phyloP scores from a whole-genome alignment of 2,329 filamentous ascomycete genomes.

The Elsinoe fawcettii region DNA sequence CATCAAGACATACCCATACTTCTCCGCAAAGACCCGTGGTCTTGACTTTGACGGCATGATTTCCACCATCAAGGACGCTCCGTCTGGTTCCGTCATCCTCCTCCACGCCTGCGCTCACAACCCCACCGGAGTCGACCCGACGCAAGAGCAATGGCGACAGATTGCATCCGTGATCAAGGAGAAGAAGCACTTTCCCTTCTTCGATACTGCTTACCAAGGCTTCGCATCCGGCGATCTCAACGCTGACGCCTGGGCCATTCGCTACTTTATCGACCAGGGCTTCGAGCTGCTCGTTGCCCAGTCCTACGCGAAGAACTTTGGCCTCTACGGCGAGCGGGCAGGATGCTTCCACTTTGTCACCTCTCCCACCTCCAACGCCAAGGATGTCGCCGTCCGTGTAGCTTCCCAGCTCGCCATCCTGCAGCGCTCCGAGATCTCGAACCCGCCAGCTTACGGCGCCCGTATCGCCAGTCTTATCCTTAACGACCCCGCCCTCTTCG shows the following conservation, averaged over 20 bases:
- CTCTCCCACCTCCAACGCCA: constrained; percentile 59
- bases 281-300: constrained; percentile 55
- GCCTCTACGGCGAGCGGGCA: constrained; percentile 90
- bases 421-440: constrained; percentile 95
- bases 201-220: constrained; percentile 95
- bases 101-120: constrained; percentile 75
- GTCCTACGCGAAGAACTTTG: constrained; percentile 53
- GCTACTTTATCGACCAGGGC: constrained; percentile 88
- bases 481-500: constrained; percentile 73
- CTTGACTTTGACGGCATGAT: constrained; percentile 91
- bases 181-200: constrained; percentile 91
- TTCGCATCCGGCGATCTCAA: constrained; percentile 87
- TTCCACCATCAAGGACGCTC: constrained; percentile 84
- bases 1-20: constrained; percentile 86
- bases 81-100: constrained; percentile 18
- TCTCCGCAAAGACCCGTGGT: constrained; percentile 77
- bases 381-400: constrained; percentile 55
- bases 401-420: constrained; percentile 86
- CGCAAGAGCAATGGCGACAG: constrained; percentile 87
- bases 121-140: constrained; percentile 93
- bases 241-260: constrained; percentile 83
- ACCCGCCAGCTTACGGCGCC: constrained; percentile 89
- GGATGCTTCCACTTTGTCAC: constrained; percentile 95
- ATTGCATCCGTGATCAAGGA: constrained; percentile 68
- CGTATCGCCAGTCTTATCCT: constrained; percentile 77